Base-by-base conservation (phyloP, 73 alveolate species). In the Urostyla sp. region DNA sequence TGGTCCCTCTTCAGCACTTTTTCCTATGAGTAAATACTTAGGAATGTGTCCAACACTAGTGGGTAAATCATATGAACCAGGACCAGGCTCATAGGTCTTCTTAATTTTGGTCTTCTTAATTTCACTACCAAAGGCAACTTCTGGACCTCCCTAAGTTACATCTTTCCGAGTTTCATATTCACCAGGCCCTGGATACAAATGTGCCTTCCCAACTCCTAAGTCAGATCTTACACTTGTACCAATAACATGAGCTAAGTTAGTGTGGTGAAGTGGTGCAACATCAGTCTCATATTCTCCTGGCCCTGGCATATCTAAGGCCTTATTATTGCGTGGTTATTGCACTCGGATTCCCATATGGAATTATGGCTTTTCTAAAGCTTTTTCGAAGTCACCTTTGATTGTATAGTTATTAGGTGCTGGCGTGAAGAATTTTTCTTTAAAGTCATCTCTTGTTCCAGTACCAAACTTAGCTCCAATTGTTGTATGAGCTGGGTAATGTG, bases 31-130 rank as follows among this genome's bases (percentile, higher is more conserved):
- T 52, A 84, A 40, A 40, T 84, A 75, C 49, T 75, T 74, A 34
- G 92, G 92, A 37, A 84, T 73, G 72, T 75, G 85, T 0, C 92
- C 92, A 15, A 84, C 80, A 5, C 88, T 31, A 35, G 77, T 18
- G 0, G 92, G 88, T 11, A 84, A 20, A 43, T 84, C 92, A 40
- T 84, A 84, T 0, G 83, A 37, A 18, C 87, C 92, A 15, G 92
- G 92, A 38, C 92, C 92, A 16, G 92, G 92, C 32, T 55, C 92
- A 45, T 54, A 72, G 15, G 92, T 84, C 78, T 84, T 84, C 85
- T 75, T 84, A 18, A 84, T 52, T 31, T 50, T 75, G 16, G 87
- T 84, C 13, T 48, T 40, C 67, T 84, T 84, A 56, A 27, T 66
- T 54, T 84, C 67, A 61, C 74, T 74, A 21, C 92, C 92, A 48